A percentile compares a stretch with the other conserved stretches of the same genome.
Evolutionary conservation across 176 grass and related monocot species (phyloP).

Genomic region (Oryza nivara): DNA sequence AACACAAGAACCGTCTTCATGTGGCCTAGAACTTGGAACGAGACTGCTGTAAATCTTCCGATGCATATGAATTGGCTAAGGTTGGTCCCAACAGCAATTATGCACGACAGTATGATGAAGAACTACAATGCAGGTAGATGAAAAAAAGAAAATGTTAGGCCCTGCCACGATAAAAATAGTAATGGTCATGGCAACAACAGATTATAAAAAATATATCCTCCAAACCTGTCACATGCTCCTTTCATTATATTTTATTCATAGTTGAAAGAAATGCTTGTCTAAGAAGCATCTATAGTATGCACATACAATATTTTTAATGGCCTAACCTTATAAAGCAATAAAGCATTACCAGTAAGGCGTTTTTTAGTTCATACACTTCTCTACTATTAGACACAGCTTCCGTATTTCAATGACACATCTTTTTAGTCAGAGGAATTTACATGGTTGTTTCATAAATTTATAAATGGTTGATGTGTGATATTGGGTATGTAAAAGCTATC

Average conservation of each 20-base stretch:
- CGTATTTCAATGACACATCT: background rate
- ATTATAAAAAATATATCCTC: background rate
- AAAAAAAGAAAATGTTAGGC: background rate
- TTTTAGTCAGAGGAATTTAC: background rate
- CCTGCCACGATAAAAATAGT: background rate
- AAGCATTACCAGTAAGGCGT: background rate
- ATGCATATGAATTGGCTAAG: conserved; percentile 41
- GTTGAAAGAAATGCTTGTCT: background rate
- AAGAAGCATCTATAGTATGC: background rate
- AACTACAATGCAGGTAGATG: background rate
- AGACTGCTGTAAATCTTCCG: conserved; percentile 34
- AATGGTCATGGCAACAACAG: background rate
- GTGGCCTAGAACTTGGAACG: background rate
- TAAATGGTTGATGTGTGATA: background rate
- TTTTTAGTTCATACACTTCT: background rate
- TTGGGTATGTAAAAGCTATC: background rate
- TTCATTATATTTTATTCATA: background rate
- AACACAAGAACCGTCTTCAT: background rate
- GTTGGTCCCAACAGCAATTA: conserved; percentile 23
- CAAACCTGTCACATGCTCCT: background rate
- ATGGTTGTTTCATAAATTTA: background rate
- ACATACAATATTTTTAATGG: background rate
- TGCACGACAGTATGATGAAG: background rate
- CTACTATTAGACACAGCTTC: background rate
- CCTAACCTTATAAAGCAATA: no score